phyloP scores from a whole-genome alignment of 2,329 filamentous ascomycete genomes.

The Beauveria medogensis region DNA sequence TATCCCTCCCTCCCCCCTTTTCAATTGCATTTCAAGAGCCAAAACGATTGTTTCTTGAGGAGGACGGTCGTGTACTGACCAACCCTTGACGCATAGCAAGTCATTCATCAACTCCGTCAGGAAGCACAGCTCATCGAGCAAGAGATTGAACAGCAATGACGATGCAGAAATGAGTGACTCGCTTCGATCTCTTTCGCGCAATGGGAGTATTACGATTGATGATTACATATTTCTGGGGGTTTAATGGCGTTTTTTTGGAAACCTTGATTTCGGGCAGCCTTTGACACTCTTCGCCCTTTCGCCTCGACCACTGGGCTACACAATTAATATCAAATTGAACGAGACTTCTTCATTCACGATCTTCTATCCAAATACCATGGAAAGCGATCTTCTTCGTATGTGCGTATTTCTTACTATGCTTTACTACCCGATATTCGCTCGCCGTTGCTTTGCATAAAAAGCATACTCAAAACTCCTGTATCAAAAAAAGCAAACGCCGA shows the following conservation, averaged over 20 bases:
- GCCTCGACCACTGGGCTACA: neutral
- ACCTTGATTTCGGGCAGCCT: no score
- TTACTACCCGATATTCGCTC: neutral
- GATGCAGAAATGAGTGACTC: neutral
- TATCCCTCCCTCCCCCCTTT: neutral
- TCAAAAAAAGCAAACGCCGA: neutral
- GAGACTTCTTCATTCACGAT: neutral
- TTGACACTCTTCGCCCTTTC: no score
- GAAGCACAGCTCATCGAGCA: constrained; percentile 45
- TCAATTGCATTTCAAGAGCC: neutral
- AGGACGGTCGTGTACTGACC: neutral
- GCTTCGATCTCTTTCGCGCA: neutral
- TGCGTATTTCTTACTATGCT: neutral
- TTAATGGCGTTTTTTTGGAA: no score
- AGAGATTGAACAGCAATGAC: constrained; percentile 24
- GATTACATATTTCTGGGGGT: neutral
- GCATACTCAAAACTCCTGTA: neutral
- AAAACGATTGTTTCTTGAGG: neutral
- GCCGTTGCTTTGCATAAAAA: neutral
- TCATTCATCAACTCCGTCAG: constrained; percentile 51
- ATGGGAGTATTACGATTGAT: neutral
- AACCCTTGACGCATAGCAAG: constrained; percentile 33
- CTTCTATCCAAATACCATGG: neutral
- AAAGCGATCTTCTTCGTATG: neutral
- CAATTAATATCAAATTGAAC: neutral